phyloP scores from a whole-genome alignment of 1,284 basidiomycete species.

The Kalmanozyma brasiliensis region DNA sequence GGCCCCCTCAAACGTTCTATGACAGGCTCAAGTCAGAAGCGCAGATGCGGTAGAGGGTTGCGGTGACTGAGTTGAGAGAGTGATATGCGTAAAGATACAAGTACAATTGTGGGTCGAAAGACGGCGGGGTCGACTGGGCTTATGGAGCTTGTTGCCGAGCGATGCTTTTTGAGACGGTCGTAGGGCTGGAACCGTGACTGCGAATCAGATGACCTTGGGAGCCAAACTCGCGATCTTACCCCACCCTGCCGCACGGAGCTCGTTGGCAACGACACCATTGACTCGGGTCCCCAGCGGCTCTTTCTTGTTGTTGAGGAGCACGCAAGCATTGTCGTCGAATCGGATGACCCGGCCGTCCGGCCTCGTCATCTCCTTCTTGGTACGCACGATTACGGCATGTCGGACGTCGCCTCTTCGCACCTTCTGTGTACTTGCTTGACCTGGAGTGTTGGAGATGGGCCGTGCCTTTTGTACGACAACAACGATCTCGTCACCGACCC shows the following conservation, averaged over 20 bases:
- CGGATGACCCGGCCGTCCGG: constrained; percentile 87
- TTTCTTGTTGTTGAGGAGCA: constrained; percentile 93
- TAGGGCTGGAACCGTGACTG: neutral
- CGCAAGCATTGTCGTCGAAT: constrained; percentile 98
- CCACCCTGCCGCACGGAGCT: constrained; percentile 91
- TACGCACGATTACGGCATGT: constrained; percentile 92
- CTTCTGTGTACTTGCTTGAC: constrained; percentile 71
- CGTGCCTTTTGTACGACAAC: constrained; percentile 94
- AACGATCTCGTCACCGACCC: constrained; percentile 85
- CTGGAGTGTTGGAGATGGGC: constrained; percentile 72
- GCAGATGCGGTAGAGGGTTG: neutral
- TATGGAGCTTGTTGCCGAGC: neutral
- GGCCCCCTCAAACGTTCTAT: too few species aligned
- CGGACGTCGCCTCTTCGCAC: constrained; percentile 92
- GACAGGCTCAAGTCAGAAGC: neutral
- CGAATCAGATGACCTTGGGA: constrained; percentile 78
- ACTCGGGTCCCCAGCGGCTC: constrained; percentile 97
- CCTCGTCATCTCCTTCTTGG: constrained; percentile 80
- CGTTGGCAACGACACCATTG: constrained; percentile 89
- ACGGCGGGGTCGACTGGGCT: neutral
- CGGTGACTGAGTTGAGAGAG: constrained; percentile 13
- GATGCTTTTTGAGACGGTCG: constrained; percentile 16
- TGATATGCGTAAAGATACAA: constrained; percentile 20
- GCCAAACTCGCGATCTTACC: constrained; percentile 91
- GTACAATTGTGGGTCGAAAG: constrained; percentile 14